These are phyloP conservation scores for Vigna radiata DNA, from an alignment of 306 rosid species.

Conservation along the genomic window DNA sequence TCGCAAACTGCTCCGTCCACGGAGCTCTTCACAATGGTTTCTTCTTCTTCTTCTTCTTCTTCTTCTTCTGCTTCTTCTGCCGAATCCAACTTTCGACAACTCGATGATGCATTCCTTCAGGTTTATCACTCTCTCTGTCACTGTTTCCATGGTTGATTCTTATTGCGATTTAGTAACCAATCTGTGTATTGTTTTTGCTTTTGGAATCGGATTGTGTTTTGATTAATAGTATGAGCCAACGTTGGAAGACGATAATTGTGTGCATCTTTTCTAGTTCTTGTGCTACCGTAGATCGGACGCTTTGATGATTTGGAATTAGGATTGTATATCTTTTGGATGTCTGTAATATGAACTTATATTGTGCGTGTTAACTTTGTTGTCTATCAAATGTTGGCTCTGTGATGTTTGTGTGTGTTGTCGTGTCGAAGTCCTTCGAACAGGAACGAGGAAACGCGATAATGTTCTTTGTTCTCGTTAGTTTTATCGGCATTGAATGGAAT, in stretches of 20 bases:
- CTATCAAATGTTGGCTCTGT: background rate
- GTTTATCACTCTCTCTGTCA: conserved; percentile 38
- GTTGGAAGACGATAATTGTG: background rate
- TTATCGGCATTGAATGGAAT: background rate
- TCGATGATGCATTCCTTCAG: conserved; percentile 69
- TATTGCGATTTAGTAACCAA: background rate
- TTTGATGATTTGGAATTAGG: background rate
- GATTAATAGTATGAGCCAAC: background rate
- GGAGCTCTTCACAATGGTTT: conserved; percentile 11
- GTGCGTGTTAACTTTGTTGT: background rate
- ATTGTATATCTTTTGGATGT: background rate
- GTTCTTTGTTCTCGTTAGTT: background rate
- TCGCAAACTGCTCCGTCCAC: conserved; percentile 34
- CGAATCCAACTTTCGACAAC: conserved; percentile 58
- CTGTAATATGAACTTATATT: background rate
- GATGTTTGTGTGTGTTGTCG: background rate
- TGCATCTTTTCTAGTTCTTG: background rate
- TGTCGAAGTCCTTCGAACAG: background rate
- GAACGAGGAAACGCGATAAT: background rate
- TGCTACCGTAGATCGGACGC: background rate
- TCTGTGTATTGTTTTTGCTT: background rate
- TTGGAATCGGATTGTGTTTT: conserved; percentile 14
- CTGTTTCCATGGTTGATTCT: background rate
- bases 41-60: background rate
- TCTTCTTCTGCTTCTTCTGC: conserved; percentile 41